A percentile compares a stretch with the other conserved stretches of the same genome.
phyloP scores from a whole-genome alignment of 1,139 yeast species.

The Kurtzmaniella quercitrusa region DNA sequence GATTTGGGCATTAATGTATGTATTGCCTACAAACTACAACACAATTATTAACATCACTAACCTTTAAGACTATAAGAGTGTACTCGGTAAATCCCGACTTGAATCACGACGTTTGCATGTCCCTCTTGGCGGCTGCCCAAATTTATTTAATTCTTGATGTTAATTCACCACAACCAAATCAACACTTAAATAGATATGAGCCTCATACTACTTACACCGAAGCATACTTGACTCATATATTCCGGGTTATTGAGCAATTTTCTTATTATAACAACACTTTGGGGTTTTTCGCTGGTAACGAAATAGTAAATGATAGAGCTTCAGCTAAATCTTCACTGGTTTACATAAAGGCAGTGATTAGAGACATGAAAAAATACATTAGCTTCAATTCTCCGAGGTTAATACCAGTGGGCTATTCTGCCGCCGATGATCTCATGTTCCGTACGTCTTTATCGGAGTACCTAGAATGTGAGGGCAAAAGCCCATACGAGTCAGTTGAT shows the following conservation, averaged over 20 bases:
- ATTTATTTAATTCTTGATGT: conserved; percentile 88
- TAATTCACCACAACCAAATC: conserved; percentile 75
- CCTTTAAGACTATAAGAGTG: conserved; percentile 64
- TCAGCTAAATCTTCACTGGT: conserved; percentile 70
- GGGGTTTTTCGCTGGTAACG: conserved; percentile 95
- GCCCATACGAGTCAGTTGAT: conserved; percentile 64
- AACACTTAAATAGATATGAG: conserved; percentile 79
- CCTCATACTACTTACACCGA: conserved; percentile 81
- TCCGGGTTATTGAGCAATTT: conserved; percentile 78
- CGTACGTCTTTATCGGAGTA: conserved; percentile 76
- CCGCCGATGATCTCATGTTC: conserved; percentile 84
- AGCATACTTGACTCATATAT: conserved; percentile 69
- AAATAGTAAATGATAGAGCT: conserved; percentile 72
- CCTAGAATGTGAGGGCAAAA: conserved; percentile 68
- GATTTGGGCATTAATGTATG: conserved; percentile 70
- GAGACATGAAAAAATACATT: conserved; percentile 78
- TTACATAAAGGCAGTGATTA: conserved; percentile 71
- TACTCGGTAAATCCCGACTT: conserved; percentile 81
- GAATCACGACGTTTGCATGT: conserved; percentile 89
- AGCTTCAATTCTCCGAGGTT: conserved; percentile 52
- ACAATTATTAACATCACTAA: background rate
- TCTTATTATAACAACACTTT: conserved; percentile 81
- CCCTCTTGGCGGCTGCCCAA: conserved; percentile 85
- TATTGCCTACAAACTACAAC: conserved; percentile 7
- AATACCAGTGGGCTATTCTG: conserved; percentile 93